phyloP scores from a whole-genome alignment of 129 eudicot species.

The Calendula officinalis region DNA sequence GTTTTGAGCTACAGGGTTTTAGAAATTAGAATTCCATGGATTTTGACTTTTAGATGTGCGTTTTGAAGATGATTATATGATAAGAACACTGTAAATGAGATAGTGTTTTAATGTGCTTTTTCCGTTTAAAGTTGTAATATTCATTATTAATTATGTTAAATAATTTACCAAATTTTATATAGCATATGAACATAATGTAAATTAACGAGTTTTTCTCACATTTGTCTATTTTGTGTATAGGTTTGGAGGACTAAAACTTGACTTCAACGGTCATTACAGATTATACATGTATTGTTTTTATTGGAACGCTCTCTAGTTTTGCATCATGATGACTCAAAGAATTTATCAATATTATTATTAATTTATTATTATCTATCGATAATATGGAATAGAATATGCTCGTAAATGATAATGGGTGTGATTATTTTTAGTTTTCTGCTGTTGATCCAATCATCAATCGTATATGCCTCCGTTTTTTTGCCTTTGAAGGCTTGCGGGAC shows the following conservation, averaged over 20 bases:
- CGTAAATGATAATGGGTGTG: constrained; percentile 34
- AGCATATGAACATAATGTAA: no score
- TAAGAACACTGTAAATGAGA: neutral
- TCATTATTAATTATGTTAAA: neutral
- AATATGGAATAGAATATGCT: constrained; percentile 32
- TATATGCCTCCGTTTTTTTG: constrained; percentile 38
- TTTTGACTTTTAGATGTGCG: neutral
- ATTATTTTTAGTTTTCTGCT: constrained; percentile 36
- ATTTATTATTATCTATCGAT: neutral
- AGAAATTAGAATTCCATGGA: neutral
- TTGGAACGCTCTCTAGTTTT: constrained; percentile 15
- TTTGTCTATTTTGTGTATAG: constrained; percentile 21
- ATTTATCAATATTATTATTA: constrained; percentile 2
- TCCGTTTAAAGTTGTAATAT: neutral
- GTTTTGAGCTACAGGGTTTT: constrained; percentile 11
- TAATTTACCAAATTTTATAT: neutral
- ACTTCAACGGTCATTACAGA: constrained; percentile 15
- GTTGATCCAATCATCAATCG: constrained; percentile 42
- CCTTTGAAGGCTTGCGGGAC: constrained; percentile 46
- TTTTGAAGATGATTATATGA: no score
- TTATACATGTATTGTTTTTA: neutral
- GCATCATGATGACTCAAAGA: constrained; percentile 1
- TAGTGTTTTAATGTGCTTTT: constrained; percentile 6
- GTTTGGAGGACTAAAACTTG: constrained; percentile 34
- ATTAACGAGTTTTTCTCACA: no score